phyloP scores from a whole-genome alignment of 108 stramenopile species.

The Cylindrotheca closterium region DNA sequence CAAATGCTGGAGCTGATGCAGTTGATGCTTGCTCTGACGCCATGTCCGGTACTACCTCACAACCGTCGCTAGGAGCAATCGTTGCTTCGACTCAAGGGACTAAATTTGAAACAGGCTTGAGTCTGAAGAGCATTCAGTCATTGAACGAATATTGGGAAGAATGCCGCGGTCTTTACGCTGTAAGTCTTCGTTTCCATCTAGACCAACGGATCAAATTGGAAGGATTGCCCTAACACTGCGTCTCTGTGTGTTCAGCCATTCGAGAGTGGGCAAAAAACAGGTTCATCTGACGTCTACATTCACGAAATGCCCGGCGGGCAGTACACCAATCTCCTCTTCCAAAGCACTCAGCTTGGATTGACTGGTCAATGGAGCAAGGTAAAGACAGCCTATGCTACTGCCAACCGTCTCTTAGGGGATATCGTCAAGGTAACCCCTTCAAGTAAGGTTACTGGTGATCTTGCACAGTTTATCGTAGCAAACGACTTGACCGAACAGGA shows the following conservation, averaged over 20 bases:
- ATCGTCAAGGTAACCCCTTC: constrained; percentile 98
- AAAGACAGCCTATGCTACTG: constrained; percentile 90
- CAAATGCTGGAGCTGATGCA: constrained; percentile 93
- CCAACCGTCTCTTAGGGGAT: constrained; percentile 93
- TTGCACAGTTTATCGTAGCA: constrained; percentile 96
- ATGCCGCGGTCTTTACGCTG: constrained; percentile 88
- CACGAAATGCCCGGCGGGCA: constrained; percentile 99
- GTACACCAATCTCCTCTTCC: constrained; percentile 96
- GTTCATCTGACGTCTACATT: constrained; percentile 90
- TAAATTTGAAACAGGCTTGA: constrained; percentile 87
- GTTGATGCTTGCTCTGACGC: constrained; percentile 94
- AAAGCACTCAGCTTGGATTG: constrained; percentile 88
- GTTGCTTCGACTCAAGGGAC: constrained; percentile 83
- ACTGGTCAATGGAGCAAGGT: constrained; percentile 91
- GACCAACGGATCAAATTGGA: no score
- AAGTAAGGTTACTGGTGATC: constrained; percentile 94
- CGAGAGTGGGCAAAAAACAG: constrained; percentile 94
- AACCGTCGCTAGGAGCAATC: constrained; percentile 93
- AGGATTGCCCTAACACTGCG: no score
- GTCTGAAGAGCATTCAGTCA: constrained; percentile 54
- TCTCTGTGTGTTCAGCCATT: no score
- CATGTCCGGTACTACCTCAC: constrained; percentile 94
- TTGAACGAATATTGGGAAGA: constrained; percentile 96
- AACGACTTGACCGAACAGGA: constrained; percentile 90
- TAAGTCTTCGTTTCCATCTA: no score